These are phyloP conservation scores for Petunia hybrid DNA, from an alignment of 305 asterid genomes.

Conservation along the genomic window DNA sequence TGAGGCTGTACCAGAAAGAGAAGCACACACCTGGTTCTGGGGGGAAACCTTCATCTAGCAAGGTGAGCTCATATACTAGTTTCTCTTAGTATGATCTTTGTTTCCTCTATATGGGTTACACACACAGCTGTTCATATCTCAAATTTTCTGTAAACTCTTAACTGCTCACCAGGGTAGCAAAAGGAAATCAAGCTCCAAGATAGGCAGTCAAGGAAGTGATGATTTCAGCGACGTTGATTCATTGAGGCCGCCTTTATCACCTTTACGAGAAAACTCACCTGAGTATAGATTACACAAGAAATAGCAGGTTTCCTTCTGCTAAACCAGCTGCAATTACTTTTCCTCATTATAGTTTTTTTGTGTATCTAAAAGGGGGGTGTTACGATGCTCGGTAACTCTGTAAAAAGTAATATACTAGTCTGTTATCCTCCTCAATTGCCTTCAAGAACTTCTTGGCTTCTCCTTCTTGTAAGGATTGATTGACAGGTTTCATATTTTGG, in stretches of 20 bases:
- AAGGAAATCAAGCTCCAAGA: conserved; percentile 70
- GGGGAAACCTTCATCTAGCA: conserved; percentile 44
- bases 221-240: conserved; percentile 58
- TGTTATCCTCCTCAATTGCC: neutral
- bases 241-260: conserved; percentile 77
- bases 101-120: conserved; percentile 2
- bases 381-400: conserved; percentile 23
- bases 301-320: conserved; percentile 33
- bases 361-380: conserved; percentile 1
- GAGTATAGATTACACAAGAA: conserved; percentile 66
- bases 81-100: conserved; percentile 15
- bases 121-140: neutral
- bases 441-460: neutral
- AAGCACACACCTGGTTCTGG: conserved; percentile 59
- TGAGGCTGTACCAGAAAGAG: conserved; percentile 64
- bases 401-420: conserved; percentile 21
- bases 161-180: conserved; percentile 61
- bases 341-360: conserved; percentile 25
- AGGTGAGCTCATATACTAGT: conserved; percentile 14
- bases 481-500: neutral
- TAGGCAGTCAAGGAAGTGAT: conserved; percentile 63
- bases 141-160: neutral
- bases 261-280: conserved; percentile 69
- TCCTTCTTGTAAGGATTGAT: neutral
- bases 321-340: conserved; percentile 5